Conservation (phyloP, 1,139 yeast species). For the Candida sp. region DNA sequence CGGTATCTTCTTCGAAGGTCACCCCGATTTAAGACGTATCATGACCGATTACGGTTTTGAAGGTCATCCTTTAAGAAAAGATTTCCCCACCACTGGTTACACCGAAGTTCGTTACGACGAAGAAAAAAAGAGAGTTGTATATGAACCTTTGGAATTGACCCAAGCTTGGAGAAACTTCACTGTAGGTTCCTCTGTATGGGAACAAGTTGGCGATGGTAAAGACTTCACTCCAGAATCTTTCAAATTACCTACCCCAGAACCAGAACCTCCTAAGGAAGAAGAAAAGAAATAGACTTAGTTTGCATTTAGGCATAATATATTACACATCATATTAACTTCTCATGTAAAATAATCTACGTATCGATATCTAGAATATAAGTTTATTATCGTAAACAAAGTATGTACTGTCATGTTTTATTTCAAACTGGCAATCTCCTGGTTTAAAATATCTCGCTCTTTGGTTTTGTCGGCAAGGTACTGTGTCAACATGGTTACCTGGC, state of each 20-base stretch:
- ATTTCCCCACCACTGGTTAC: conserved; percentile 90
- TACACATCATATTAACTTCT: too few relatives aligned
- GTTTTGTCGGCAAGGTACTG: conserved; percentile 52
- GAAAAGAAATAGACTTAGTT: conserved; percentile 16
- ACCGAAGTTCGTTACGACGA: conserved; percentile 89
- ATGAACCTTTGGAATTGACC: conserved; percentile 86
- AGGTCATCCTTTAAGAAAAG: conserved; percentile 90
- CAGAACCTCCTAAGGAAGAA: conserved; percentile 57
- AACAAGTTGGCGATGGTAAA: conserved; percentile 85
- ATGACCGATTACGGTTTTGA: conserved; percentile 92
- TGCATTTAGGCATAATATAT: too few relatives aligned
- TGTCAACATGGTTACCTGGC: conserved; percentile 60
- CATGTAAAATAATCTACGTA: too few relatives aligned
- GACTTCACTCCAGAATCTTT: conserved; percentile 80
- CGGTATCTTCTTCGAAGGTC: conserved; percentile 84
- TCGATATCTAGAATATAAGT: too few relatives aligned
- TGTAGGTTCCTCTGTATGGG: conserved; percentile 89
- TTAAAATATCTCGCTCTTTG: conserved; percentile 46
- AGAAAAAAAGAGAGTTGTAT: conserved; percentile 85
- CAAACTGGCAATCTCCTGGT: conserved; percentile 35
- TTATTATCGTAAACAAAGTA: too few relatives aligned
- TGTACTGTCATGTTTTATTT: conserved; percentile 5
- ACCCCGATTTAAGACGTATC: conserved; percentile 87
- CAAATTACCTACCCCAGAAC: conserved; percentile 80
- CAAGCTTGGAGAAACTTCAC: conserved; percentile 92